Evolutionary conservation across 305 asterid genomes (phyloP), one percentile per base, ranked within the genome.

Genomic region (Fraxinus dipetala): DNA sequence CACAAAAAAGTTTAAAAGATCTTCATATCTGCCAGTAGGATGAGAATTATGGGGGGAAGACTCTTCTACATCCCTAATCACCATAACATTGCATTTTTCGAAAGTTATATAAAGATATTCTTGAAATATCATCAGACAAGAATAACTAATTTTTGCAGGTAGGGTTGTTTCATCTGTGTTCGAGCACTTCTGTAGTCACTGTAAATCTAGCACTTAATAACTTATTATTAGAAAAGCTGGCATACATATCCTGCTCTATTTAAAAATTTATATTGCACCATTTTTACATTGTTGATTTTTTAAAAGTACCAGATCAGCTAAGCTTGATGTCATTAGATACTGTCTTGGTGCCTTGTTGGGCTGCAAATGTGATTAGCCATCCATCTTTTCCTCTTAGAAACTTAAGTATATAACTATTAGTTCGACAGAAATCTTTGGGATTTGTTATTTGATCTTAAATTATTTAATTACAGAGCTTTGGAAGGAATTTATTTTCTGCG

Each of bases 361-460:
- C 72, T 63, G 72, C 72, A 10, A 3, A 63, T 63, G 72, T 63
- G 32, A 63, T 63, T n/a, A 54, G 6, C 75, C 6, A 20, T 28
- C 75, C 35, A 38, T 69, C 75, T 30, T 26, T 69, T 30, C 10
- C 74, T 28, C 34, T 69, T 34, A 69, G 38, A 69, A 67, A 69
- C n/a, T 24, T 20, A 13, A 65, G 73, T 36, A 13, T 69, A 1
- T 30, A 13, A 69, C 20, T 69, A 28, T 69, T 20, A 7, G 32
- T 22, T 30, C 3, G 20, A 69, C 36, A 11, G n/a, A 69, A 11
- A 11, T 28, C 36, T 69, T 30, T 69, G 38, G 38, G 38, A 65
- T 69, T 61, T 26, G 75, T 11, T 48, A 69, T 69, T 30, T 28
- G 20, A 30, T 82, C 54, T 77, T 70, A 26, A 79, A 73, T 36